Evolutionary conservation across 192 early-diverging fungal species (phyloP), one percentile per base, ranked within the genome.

Genomic region (Backusella liffmaniae): DNA sequence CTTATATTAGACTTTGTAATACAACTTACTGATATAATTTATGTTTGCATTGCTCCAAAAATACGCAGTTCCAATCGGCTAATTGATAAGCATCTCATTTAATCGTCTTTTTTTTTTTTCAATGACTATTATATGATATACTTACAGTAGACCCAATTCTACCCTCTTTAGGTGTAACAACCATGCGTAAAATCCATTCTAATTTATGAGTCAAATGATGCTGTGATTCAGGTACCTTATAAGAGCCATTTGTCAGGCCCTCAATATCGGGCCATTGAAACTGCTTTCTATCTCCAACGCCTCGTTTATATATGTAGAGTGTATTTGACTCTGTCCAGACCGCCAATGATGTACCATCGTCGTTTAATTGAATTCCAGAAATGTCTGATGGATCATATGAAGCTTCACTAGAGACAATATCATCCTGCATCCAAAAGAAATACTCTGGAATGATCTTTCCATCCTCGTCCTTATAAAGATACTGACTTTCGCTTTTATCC

Each of bases 231-330:
- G 23, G n/a, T 29, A 49, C 5, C 18, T 26, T 62, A 12, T 26
- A 4, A 9, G 56, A 13, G 10, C 4, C 3, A 26, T 62, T 62
- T 10, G 7, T n/a, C 56, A 62, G 23, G 56, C 5, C n/a, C 26
- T 62, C 56, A 62, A 62, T 62, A 12, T 62, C 56, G 12, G 56
- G 56, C 56, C 56, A 62, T 3, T 71, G 23, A 8, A 62, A 62
- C 26, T 62, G 70, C 12, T 29, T 29, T 56, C 53, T 49, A 66
- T 79, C 73, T 23, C 69, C 80, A 21, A 37, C 3, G 4, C 80
- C 80, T 30, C 80, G 56, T 67, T 82, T 82, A 73, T 78, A 78
- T 12, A 82, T 73, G 37, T 77, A 75, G 21, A 82, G 18, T 15
- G 70, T 70, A 39, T 82, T 78, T 16, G 67, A 67, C 30, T 82